Conservation (phyloP, 495 filamentous ascomycete genomes). For the Neurospora pannonica region DNA sequence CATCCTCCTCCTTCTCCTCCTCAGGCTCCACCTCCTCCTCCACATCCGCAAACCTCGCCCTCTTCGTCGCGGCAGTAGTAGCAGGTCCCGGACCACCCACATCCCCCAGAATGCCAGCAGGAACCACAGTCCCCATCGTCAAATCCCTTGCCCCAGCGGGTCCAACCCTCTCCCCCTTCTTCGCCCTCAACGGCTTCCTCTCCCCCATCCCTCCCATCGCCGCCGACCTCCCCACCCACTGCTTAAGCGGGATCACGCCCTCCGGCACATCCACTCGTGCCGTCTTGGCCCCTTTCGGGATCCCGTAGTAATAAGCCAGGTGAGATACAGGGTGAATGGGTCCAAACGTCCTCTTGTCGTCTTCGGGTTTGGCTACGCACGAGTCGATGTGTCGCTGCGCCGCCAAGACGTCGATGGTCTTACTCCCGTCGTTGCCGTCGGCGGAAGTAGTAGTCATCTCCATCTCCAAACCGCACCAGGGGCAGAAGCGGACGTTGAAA, state of each 20-base stretch:
- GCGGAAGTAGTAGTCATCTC: background rate
- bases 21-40: background rate
- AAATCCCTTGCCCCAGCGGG: background rate
- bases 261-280: background rate
- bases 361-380: background rate
- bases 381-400: background rate
- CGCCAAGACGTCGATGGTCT: background rate
- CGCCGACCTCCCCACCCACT: background rate
- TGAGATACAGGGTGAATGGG: background rate
- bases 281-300: background rate
- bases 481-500: conserved; percentile 3
- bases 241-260: background rate
- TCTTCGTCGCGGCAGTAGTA: background rate
- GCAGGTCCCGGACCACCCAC: background rate
- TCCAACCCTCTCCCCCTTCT: background rate
- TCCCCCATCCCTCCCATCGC: background rate
- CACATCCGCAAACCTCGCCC: background rate
- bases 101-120: background rate
- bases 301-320: background rate
- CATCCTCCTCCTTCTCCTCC: background rate
- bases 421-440: background rate
- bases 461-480: conserved; percentile 9
- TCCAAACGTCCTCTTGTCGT: background rate
- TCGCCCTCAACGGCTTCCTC: background rate
- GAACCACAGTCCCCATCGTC: background rate